These are phyloP conservation scores for Metschnikowia koreensis DNA, from an alignment of 805 yeast genomes.

Conservation along the genomic window DNA sequence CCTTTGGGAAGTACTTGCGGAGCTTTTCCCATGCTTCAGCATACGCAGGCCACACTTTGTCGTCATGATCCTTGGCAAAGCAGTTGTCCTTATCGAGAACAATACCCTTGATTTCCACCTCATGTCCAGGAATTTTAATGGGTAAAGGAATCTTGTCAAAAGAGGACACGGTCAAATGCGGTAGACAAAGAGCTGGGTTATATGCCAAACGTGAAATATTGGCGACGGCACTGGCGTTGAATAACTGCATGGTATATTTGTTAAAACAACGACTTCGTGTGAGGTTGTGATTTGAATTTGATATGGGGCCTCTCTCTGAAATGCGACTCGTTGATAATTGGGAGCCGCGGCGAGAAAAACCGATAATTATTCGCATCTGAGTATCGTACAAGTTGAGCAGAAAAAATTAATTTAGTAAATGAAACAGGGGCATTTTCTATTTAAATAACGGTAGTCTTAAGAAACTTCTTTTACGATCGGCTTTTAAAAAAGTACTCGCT, in stretches of 20 bases:
- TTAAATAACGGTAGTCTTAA: too few species aligned
- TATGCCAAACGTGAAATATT: conserved; percentile 58
- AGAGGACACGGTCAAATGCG: conserved; percentile 54
- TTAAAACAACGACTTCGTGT: background rate
- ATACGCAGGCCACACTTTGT: conserved; percentile 77
- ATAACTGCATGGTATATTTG: conserved; percentile 18
- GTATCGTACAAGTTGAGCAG: too few species aligned
- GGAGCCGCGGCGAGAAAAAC: background rate
- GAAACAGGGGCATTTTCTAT: too few species aligned
- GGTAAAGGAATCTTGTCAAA: conserved; percentile 65
- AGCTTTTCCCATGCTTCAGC: conserved; percentile 52
- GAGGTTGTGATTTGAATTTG: too few species aligned
- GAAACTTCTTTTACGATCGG: too few species aligned
- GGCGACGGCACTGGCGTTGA: conserved; percentile 77
- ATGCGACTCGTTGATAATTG: background rate
- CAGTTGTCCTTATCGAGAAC: conserved; percentile 95
- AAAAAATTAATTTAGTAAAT: too few species aligned
- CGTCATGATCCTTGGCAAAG: conserved; percentile 80
- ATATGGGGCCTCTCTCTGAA: background rate
- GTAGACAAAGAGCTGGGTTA: conserved; percentile 68
- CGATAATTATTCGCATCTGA: background rate
- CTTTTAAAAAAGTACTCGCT: too few species aligned
- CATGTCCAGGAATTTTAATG: conserved; percentile 30
- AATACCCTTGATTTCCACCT: conserved; percentile 58
- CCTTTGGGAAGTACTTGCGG: conserved; percentile 56